phyloP scores from a whole-genome alignment of 805 yeast genomes.

The Kluyveromyces nonfermentans region DNA sequence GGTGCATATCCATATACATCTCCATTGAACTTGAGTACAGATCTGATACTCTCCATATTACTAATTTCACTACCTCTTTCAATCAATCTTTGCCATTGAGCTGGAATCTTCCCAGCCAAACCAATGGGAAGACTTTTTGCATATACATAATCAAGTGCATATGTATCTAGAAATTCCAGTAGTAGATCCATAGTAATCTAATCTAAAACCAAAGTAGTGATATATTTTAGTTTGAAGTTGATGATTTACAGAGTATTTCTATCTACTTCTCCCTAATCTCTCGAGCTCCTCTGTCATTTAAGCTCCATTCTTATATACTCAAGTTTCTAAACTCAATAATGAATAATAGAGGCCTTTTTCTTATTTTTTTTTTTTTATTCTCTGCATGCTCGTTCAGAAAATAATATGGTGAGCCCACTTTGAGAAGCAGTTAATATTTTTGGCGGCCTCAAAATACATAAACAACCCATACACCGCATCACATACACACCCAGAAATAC shows the following conservation, averaged over 20 bases:
- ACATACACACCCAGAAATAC: background rate
- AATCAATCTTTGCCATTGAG: constrained; percentile 14
- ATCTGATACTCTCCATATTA: constrained; percentile 5
- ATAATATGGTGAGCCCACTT: background rate
- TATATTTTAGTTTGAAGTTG: background rate
- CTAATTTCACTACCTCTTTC: constrained; percentile 8
- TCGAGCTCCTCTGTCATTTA: background rate
- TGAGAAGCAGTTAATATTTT: too few relatives aligned
- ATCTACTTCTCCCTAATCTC: background rate
- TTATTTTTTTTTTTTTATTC: too few relatives aligned
- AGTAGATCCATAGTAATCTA: constrained; percentile 70
- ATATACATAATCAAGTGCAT: constrained; percentile 62
- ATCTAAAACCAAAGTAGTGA: background rate
- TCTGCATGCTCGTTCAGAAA: background rate
- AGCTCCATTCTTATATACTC: too few relatives aligned
- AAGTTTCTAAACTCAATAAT: background rate
- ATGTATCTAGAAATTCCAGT: constrained; percentile 70
- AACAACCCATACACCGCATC: background rate
- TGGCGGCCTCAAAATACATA: background rate
- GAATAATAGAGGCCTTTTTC: background rate
- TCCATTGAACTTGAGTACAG: constrained; percentile 14
- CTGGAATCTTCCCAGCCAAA: constrained; percentile 31
- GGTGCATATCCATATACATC: constrained; percentile 58
- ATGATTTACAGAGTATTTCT: too few relatives aligned
- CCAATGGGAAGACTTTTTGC: constrained; percentile 58